Conservation (phyloP, 2,329 filamentous ascomycete genomes). For the Phoma herbarum region DNA sequence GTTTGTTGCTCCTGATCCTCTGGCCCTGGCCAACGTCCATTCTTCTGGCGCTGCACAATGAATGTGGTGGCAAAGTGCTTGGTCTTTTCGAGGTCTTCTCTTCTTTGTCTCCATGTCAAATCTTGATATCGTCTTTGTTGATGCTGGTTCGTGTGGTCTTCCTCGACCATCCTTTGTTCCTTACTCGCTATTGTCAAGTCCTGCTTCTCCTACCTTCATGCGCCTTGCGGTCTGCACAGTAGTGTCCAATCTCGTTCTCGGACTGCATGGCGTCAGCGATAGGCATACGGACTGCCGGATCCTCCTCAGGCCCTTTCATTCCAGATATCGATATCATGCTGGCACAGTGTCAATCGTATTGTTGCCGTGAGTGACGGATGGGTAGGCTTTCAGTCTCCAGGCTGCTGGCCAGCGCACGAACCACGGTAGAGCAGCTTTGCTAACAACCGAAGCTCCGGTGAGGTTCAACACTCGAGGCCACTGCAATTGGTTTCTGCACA, state of each 20-base stretch:
- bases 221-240: not conserved
- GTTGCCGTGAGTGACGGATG: not conserved
- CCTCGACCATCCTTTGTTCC: not conserved
- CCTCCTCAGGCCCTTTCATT: not conserved
- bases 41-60: not conserved
- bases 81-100: not conserved
- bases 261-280: not conserved
- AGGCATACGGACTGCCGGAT: not conserved
- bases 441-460: not conserved
- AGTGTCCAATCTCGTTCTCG: not conserved
- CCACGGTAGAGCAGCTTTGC: not conserved
- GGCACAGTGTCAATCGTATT: not conserved
- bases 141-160: not conserved
- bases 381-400: not conserved
- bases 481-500: not conserved
- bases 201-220: not conserved
- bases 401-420: not conserved
- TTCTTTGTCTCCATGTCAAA: not conserved
- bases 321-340: not conserved
- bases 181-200: not conserved
- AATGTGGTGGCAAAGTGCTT: not conserved
- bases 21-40: not conserved
- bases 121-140: not conserved
- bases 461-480: not conserved
- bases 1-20: not conserved